These are phyloP conservation scores for Pelargonium cotyledonis DNA, from an alignment of 441 rosid species.

Conservation along the genomic window DNA sequence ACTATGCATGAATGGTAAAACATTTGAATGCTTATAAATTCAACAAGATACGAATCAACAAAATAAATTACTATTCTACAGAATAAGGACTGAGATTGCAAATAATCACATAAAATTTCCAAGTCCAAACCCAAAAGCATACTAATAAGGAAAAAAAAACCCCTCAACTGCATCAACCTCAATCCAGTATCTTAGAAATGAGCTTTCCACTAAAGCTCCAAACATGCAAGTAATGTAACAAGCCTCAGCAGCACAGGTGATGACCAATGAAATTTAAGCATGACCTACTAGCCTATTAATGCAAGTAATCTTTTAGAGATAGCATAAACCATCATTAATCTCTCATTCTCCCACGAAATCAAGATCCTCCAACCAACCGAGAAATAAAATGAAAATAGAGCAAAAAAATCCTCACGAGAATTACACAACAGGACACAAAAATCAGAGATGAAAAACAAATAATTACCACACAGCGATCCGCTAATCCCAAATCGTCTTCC, in stretches of 20 bases:
- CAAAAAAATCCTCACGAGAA: background rate
- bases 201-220: background rate
- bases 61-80: background rate
- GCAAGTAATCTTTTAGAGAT: background rate
- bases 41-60: background rate
- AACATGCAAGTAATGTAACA: background rate
- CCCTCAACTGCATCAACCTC: too few species aligned
- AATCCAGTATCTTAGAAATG: background rate
- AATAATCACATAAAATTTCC: too few species aligned
- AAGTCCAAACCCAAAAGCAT: too few species aligned
- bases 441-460: background rate
- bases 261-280: background rate
- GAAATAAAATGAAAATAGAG: background rate
- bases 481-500: background rate
- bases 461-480: constrained; percentile 6
- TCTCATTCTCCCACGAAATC: background rate
- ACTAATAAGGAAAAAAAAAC: too few species aligned
- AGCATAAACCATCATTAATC: background rate
- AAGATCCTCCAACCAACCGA: background rate
- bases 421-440: background rate
- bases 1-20: background rate
- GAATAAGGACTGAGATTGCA: too few species aligned
- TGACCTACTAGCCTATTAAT: background rate
- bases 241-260: background rate
- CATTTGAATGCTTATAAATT: too few species aligned